Evolutionary conservation across 192 early-diverging fungal species (phyloP).

Genomic region (Entomortierella beljakovae): DNA sequence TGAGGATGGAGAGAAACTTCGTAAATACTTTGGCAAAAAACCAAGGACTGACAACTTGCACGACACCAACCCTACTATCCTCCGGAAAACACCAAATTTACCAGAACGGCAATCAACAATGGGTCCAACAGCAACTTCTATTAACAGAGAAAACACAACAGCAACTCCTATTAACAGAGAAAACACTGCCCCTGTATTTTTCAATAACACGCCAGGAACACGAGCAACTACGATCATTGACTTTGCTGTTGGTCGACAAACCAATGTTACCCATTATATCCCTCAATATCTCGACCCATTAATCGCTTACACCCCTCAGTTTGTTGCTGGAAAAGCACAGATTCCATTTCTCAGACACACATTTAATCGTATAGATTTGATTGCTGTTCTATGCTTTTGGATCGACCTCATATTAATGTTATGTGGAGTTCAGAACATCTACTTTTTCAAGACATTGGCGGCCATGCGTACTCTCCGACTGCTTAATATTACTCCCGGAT

Average conservation of each 20-base stretch:
- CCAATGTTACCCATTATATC: conserved; percentile 24
- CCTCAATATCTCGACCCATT: conserved; percentile 24
- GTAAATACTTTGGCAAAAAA: conserved; percentile 43
- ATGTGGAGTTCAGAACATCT: conserved; percentile 49
- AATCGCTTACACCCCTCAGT: conserved; percentile 28
- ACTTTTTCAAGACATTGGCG: conserved; percentile 64
- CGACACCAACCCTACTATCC: conserved; percentile 53
- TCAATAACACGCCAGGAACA: background rate
- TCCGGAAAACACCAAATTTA: conserved; percentile 8
- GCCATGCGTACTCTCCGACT: conserved; percentile 64
- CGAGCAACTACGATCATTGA: conserved; percentile 41
- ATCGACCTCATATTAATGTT: conserved; percentile 61
- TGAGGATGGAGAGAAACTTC: conserved; percentile 40
- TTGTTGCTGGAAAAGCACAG: conserved; percentile 16
- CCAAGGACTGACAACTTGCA: conserved; percentile 41
- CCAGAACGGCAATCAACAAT: background rate
- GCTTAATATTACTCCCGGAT: conserved; percentile 66
- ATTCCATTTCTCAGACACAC: conserved; percentile 67
- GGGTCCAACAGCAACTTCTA: conserved; percentile 17
- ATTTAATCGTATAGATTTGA: conserved; percentile 71
- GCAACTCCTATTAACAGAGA: conserved; percentile 13
- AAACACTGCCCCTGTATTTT: background rate
- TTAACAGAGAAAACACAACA: conserved; percentile 6
- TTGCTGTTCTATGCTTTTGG: conserved; percentile 67
- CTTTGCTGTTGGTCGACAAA: conserved; percentile 36